phyloP scores from a whole-genome alignment of 352 stramenopile genomes.

The Pythium pyrilobum region DNA sequence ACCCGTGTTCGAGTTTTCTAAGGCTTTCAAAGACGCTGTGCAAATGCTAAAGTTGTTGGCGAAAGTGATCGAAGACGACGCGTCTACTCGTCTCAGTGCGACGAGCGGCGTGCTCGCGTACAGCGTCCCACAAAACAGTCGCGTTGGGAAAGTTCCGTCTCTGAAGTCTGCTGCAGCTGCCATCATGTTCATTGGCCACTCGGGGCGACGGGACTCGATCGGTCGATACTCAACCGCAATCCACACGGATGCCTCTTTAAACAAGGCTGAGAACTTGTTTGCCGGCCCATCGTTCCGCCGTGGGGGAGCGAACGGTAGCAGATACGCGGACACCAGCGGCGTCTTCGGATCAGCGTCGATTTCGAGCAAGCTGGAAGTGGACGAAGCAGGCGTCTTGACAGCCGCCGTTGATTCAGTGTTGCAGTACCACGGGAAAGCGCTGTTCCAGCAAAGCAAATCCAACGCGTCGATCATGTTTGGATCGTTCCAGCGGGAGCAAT shows the following conservation, averaged over 20 bases:
- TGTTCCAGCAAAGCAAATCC: slow-evolving; percentile 1
- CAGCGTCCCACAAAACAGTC: slow-evolving; percentile 17
- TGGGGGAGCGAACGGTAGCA: neutral
- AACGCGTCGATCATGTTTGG: slow-evolving; percentile 59
- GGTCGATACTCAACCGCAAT: slow-evolving; percentile 70
- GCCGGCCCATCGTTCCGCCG: slow-evolving; percentile 2
- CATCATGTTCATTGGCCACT: slow-evolving; percentile 13
- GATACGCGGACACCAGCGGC: neutral
- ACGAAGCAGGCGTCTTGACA: slow-evolving; percentile 17
- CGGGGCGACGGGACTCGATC: slow-evolving; percentile 38
- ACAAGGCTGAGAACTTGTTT: slow-evolving; percentile 77
- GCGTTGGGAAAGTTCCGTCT: neutral
- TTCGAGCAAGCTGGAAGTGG: slow-evolving; percentile 6
- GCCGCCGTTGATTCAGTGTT: slow-evolving; percentile 21
- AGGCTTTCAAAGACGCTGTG: slow-evolving; percentile 71
- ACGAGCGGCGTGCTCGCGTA: slow-evolving; percentile 58
- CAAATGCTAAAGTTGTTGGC: slow-evolving; percentile 81
- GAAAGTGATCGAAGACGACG: slow-evolving; percentile 63
- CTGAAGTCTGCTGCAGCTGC: neutral
- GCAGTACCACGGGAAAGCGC: neutral
- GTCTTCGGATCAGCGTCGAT: neutral
- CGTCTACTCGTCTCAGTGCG: slow-evolving; percentile 52
- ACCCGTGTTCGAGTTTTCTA: slow-evolving; percentile 57
- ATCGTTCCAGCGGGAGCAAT: slow-evolving; percentile 57
- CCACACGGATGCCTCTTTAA: slow-evolving; percentile 46